Conservation (phyloP, 2,329 filamentous ascomycete species). For the Penicillium digitatum region DNA sequence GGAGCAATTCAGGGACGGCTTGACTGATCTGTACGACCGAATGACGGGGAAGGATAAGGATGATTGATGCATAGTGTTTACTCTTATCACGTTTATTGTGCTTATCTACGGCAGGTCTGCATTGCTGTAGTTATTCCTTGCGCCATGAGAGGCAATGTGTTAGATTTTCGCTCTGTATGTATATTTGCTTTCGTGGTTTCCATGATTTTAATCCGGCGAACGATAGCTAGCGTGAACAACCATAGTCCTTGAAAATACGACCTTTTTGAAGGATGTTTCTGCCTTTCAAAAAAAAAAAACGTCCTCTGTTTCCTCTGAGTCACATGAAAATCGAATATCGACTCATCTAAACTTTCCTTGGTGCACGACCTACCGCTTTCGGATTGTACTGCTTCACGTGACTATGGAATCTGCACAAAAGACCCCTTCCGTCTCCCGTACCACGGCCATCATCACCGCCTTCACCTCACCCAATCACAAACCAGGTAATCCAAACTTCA, state of each 20-base stretch:
- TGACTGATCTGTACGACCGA: conserved; percentile 21
- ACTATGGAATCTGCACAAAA: neutral
- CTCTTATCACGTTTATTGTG: neutral
- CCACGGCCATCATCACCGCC: conserved; percentile 19
- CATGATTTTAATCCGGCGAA: neutral
- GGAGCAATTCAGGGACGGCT: conserved; percentile 55
- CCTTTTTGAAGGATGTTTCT: neutral
- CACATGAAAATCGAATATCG: neutral
- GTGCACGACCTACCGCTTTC: neutral
- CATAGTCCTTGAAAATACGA: neutral
- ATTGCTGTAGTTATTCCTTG: neutral
- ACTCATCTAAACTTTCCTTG: neutral
- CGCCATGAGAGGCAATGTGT: neutral
- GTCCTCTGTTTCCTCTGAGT: fast-evolving
- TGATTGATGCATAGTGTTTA: neutral
- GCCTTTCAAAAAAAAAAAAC: no score
- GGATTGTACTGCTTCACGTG: conserved; percentile 8
- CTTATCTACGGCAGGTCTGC: neutral
- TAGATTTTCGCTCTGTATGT: neutral
- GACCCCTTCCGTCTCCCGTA: neutral
- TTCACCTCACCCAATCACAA: conserved; percentile 26
- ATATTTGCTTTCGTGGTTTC: neutral
- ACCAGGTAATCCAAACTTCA: conserved; percentile 25
- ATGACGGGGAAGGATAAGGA: conserved; percentile 17
- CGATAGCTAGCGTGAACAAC: neutral